Conservation (phyloP, 345 rosid genomes). For the Passiflora organensis region DNA sequence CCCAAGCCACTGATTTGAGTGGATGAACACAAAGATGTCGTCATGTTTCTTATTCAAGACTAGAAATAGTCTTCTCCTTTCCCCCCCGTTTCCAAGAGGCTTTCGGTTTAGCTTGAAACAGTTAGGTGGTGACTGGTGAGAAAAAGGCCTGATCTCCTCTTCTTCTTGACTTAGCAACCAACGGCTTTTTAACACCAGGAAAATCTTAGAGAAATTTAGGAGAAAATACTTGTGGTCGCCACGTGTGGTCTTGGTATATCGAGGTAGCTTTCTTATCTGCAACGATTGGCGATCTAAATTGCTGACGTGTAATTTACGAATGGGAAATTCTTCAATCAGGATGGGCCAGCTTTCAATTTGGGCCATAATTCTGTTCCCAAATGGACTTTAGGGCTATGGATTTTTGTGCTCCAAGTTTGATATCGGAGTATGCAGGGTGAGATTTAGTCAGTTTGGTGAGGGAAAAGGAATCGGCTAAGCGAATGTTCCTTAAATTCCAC, state of each 20-base stretch:
- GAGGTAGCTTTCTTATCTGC: slow-evolving; percentile 41
- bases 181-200: slow-evolving; percentile 13
- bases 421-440: no score
- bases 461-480: no score
- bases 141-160: no score
- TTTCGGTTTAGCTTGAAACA: not conserved
- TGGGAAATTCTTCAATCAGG: not conserved
- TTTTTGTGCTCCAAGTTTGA: no score
- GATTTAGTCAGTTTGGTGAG: no score
- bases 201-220: slow-evolving; percentile 7
- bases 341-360: not conserved
- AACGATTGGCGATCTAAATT: slow-evolving; percentile 39
- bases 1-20: slow-evolving; percentile 55
- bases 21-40: slow-evolving; percentile 59
- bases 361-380: not conserved
- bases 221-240: slow-evolving; percentile 17
- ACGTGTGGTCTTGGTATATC: slow-evolving; percentile 28
- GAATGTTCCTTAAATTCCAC: no score
- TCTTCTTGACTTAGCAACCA: slow-evolving; percentile 4
- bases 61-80: not conserved
- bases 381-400: no score
- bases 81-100: not conserved
- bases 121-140: slow-evolving; percentile 25
- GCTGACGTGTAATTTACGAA: slow-evolving; percentile 3
- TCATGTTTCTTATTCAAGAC: slow-evolving; percentile 23